Conservation (phyloP, 2,329 filamentous ascomycete genomes). For the Fusarium praegraminearum region DNA sequence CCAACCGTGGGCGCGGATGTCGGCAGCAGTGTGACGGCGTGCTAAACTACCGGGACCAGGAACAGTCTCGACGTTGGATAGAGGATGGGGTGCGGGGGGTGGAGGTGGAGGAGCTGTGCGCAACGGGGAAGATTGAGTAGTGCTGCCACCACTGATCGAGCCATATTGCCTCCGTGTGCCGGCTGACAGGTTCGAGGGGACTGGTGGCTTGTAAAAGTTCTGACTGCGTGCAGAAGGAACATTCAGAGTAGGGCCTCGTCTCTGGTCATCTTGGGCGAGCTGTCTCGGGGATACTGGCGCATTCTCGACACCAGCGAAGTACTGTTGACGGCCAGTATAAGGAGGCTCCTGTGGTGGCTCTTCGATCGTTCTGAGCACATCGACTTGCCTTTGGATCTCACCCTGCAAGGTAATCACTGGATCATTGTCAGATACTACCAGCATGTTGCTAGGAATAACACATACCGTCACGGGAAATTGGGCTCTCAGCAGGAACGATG, state of each 20-base stretch:
- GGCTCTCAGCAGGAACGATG: slow-evolving; percentile 80
- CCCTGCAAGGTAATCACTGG: slow-evolving; percentile 67
- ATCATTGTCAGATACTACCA: slow-evolving; percentile 31
- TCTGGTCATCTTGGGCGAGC: slow-evolving; percentile 84
- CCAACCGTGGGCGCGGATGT: slow-evolving; percentile 91
- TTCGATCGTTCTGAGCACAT: slow-evolving; percentile 67
- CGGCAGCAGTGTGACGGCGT: slow-evolving; percentile 92
- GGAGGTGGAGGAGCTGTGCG: slow-evolving; percentile 76
- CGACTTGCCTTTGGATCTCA: slow-evolving; percentile 72
- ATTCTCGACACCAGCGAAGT: slow-evolving; percentile 76
- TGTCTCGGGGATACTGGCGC: slow-evolving; percentile 89
- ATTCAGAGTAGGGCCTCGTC: slow-evolving; percentile 77
- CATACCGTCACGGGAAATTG: slow-evolving; percentile 85
- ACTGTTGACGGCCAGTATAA: slow-evolving; percentile 74
- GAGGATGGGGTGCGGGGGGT: slow-evolving; percentile 72
- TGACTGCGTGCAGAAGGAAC: slow-evolving; percentile 70
- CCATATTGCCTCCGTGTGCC: slow-evolving; percentile 84
- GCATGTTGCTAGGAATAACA: slow-evolving; percentile 32
- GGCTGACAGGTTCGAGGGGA: slow-evolving; percentile 84
- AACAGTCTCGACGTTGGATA: slow-evolving; percentile 71
- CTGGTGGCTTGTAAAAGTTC: slow-evolving; percentile 77
- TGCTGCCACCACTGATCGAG: slow-evolving; percentile 81
- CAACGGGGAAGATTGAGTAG: slow-evolving; percentile 75
- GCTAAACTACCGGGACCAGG: slow-evolving; percentile 77
- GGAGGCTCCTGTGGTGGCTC: slow-evolving; percentile 74